These are phyloP conservation scores for Cytospora piceae DNA, from an alignment of 2,329 filamentous ascomycete genomes.

Conservation along the genomic window DNA sequence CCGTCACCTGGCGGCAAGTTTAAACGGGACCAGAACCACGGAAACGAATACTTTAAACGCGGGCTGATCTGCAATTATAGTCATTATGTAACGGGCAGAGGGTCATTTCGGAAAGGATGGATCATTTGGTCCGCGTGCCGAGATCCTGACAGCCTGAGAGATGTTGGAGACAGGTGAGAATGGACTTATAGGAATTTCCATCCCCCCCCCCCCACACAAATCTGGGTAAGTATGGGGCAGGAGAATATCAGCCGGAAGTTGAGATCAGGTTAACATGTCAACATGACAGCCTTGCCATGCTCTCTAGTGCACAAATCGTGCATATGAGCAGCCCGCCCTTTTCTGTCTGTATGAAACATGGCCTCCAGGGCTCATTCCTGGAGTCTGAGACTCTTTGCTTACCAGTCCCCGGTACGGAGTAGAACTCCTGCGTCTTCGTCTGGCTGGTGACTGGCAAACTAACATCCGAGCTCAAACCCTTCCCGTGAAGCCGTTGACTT, in stretches of 20 bases:
- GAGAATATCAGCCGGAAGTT: background rate
- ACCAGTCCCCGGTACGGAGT: background rate
- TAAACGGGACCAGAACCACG: background rate
- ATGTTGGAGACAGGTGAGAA: background rate
- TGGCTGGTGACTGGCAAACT: background rate
- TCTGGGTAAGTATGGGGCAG: background rate
- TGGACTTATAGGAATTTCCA: background rate
- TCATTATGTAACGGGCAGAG: background rate
- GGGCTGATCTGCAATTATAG: background rate
- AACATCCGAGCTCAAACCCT: background rate
- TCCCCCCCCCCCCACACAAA: background rate
- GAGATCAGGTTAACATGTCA: background rate
- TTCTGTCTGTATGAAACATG: background rate
- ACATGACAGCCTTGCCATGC: constrained; percentile 1
- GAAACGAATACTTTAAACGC: background rate
- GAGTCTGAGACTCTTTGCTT: background rate
- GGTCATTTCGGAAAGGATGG: background rate
- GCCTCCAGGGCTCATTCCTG: background rate
- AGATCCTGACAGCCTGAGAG: background rate
- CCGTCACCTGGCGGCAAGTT: background rate
- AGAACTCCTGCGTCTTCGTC: background rate
- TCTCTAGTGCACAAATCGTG: background rate
- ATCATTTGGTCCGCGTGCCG: background rate
- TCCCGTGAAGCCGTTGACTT: background rate
- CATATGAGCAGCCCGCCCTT: background rate